Evolutionary conservation across 345 rosid genomes (phyloP).

Genomic region (Raphanus raphanistrum): DNA sequence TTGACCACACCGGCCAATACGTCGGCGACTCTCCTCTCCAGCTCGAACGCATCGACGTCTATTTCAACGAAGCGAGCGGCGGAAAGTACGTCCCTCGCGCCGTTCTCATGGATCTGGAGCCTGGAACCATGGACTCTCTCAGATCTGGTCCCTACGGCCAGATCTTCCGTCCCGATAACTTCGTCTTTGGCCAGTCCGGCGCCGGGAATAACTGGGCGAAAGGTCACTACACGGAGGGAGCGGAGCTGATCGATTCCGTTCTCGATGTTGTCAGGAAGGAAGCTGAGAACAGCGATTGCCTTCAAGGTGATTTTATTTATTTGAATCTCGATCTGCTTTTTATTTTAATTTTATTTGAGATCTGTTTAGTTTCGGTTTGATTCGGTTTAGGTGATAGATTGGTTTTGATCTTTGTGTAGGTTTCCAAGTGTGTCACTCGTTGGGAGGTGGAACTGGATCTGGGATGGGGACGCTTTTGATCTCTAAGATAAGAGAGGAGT

Average conservation of each 20-base stretch:
- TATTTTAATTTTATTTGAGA: neutral
- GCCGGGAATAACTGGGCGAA: constrained; percentile 47
- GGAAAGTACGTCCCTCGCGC: constrained; percentile 46
- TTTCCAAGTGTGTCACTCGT: constrained; percentile 46
- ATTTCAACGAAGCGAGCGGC: constrained; percentile 44
- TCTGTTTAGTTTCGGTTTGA: neutral
- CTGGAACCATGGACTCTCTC: constrained; percentile 45
- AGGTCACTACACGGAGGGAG: constrained; percentile 46
- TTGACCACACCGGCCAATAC: constrained; percentile 45
- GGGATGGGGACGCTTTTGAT: constrained; percentile 47
- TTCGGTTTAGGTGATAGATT: neutral
- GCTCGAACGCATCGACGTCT: constrained; percentile 43
- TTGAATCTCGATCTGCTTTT: constrained; percentile 29
- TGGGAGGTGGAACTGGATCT: constrained; percentile 50
- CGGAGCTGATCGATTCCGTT: constrained; percentile 42
- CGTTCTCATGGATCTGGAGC: constrained; percentile 48
- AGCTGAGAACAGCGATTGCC: constrained; percentile 46
- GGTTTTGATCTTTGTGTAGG: constrained; percentile 21
- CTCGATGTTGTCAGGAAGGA: constrained; percentile 46
- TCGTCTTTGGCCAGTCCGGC: constrained; percentile 46
- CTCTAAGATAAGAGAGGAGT: constrained; percentile 44
- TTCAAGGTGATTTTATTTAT: constrained; percentile 31
- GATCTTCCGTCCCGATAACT: constrained; percentile 45
- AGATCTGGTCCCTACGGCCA: constrained; percentile 46
- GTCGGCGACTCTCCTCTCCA: constrained; percentile 43